Conservation (phyloP, 1,284 basidiomycete species). For the Malassezia japonica region DNA sequence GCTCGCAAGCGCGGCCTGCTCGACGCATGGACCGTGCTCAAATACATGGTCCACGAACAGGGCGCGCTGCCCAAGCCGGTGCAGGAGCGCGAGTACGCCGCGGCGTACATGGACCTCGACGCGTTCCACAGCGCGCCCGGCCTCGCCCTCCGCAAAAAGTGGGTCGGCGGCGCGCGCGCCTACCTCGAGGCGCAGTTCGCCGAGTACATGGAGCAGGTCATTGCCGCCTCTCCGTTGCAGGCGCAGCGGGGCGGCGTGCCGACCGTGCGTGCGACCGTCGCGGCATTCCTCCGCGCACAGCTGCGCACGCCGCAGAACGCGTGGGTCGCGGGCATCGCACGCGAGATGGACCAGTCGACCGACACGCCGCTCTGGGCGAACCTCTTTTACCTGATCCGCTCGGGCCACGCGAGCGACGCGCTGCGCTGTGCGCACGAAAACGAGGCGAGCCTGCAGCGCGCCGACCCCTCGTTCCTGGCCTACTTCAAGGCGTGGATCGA, state of each 20-base stretch:
- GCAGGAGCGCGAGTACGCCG: conserved; percentile 51
- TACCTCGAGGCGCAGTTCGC: conserved; percentile 65
- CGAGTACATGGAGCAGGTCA: conserved; percentile 75
- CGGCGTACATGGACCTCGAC: conserved; percentile 49
- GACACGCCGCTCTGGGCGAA: conserved; percentile 73
- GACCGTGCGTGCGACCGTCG: conserved; percentile 73
- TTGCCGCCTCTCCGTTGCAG: conserved; percentile 72
- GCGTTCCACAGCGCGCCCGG: conserved; percentile 19
- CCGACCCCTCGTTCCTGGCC: conserved; percentile 73
- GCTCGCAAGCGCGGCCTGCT: conserved; percentile 45
- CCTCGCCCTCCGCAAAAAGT: conserved; percentile 50
- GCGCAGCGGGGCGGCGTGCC: conserved; percentile 78
- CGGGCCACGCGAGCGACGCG: conserved; percentile 72
- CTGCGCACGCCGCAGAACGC: conserved; percentile 32
- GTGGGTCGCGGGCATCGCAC: conserved; percentile 36
- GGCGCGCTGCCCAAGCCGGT: conserved; percentile 41
- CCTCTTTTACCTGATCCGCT: conserved; percentile 78
- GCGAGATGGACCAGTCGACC: conserved; percentile 27
- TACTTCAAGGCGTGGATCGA: conserved; percentile 81
- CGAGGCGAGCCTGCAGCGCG: conserved; percentile 65
- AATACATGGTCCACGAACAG: conserved; percentile 51
- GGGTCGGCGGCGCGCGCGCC: conserved; percentile 62
- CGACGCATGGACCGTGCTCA: conserved; percentile 51
- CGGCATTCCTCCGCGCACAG: conserved; percentile 39
- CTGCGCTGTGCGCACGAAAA: conserved; percentile 60